These are phyloP conservation scores for Emericellopsis atlantica DNA, from an alignment of 2,329 filamentous ascomycete species.

Conservation along the genomic window DNA sequence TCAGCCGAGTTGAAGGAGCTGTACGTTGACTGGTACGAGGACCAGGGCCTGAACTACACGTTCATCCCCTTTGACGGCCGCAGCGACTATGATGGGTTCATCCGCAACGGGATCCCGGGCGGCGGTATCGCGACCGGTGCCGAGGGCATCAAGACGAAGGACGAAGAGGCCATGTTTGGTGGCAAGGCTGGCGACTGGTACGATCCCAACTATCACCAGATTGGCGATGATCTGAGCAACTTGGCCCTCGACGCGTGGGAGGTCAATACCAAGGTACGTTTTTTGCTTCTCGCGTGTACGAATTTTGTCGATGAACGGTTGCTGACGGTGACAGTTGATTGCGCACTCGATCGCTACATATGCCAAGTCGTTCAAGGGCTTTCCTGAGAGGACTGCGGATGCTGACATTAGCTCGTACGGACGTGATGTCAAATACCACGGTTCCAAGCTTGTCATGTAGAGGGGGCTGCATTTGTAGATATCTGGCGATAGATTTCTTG, in stretches of 20 bases:
- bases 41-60: conserved; percentile 50
- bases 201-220: conserved; percentile 48
- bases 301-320: background rate
- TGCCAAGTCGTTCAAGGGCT: conserved; percentile 50
- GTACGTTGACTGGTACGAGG: conserved; percentile 55
- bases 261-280: conserved; percentile 42
- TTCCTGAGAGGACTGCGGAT: conserved; percentile 38
- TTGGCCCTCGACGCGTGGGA: conserved; percentile 48
- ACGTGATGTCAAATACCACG: background rate
- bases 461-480: no score
- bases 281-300: background rate
- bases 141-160: conserved; percentile 60
- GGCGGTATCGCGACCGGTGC: conserved; percentile 70
- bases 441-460: background rate
- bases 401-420: background rate
- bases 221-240: conserved; percentile 47
- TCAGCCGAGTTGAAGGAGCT: conserved; percentile 57
- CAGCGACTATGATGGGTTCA: conserved; percentile 70
- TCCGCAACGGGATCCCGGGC: conserved; percentile 57
- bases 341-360: conserved; percentile 63
- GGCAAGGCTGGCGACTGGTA: conserved; percentile 50
- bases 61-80: conserved; percentile 67
- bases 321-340: conserved; percentile 33
- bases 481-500: no score
- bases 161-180: conserved; percentile 57